Evolutionary conservation across 208 protist species (phyloP).

Genomic region (Herpetomonas samuelpessoai): DNA sequence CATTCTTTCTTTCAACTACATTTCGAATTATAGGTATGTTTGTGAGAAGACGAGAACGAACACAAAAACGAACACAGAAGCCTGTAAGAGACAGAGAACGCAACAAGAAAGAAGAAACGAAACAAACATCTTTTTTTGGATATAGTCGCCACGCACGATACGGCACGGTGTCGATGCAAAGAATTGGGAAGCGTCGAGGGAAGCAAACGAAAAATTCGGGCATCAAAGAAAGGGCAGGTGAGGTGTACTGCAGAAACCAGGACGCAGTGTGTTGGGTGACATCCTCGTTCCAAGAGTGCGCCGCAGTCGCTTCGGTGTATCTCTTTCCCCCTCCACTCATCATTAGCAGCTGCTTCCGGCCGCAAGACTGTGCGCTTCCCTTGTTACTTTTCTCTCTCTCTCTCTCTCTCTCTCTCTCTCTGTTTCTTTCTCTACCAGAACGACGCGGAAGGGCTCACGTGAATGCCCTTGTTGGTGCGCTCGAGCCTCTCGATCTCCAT

Average conservation of each 20-base stretch:
- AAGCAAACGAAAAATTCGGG: conserved; percentile 11
- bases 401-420: conserved; percentile 7
- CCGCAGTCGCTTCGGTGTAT: too few relatives aligned
- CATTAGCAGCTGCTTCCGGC: too few relatives aligned
- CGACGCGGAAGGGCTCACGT: conserved; percentile 18
- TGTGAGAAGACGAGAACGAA: too few relatives aligned
- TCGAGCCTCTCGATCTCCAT: conserved; percentile 39
- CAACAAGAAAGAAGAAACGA: background rate
- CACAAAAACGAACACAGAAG: background rate
- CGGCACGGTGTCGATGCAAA: background rate
- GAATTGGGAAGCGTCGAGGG: conserved; percentile 6
- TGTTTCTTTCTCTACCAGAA: conserved; percentile 14
- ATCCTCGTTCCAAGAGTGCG: too few relatives aligned
- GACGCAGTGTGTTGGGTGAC: too few relatives aligned
- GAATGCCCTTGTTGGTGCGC: conserved; percentile 29
- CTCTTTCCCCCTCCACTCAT: too few relatives aligned
- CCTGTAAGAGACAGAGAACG: background rate
- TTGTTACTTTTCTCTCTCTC: conserved; percentile 2
- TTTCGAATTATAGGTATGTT: too few relatives aligned
- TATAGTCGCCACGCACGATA: background rate
- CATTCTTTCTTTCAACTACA: too few relatives aligned
- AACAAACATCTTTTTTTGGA: conserved; percentile 9
- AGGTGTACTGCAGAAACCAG: too few relatives aligned
- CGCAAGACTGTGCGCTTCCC: too few relatives aligned
- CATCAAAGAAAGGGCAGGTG: conserved; percentile 15